A percentile compares a stretch with the other conserved stretches of the same genome.
These are phyloP conservation scores for Lathyrus aphaca DNA, from an alignment of 306 rosid species.

Conservation along the genomic window DNA sequence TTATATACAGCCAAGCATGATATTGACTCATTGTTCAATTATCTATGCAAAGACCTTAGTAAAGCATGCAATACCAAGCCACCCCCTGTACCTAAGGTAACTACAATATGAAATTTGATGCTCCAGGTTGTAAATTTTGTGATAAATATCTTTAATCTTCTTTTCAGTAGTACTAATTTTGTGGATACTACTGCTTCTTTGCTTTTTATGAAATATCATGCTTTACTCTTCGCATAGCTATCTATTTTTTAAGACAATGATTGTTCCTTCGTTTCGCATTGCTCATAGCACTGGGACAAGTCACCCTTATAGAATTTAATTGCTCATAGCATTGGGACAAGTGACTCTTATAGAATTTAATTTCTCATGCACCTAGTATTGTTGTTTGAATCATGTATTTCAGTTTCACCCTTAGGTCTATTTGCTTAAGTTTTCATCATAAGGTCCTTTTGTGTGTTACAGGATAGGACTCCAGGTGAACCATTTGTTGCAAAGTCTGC, in stretches of 20 bases:
- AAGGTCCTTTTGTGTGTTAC: slow-evolving; percentile 39
- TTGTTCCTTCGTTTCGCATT: slow-evolving; percentile 5
- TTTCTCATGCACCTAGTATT: slow-evolving; percentile 23
- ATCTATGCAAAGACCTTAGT: slow-evolving; percentile 77
- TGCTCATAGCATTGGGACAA: background rate
- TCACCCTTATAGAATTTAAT: slow-evolving; percentile 1
- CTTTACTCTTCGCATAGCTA: background rate
- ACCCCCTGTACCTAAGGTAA: slow-evolving; percentile 93
- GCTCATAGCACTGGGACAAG: background rate
- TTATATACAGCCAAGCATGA: slow-evolving; percentile 69
- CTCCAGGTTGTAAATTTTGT: slow-evolving; percentile 24
- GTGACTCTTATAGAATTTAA: background rate
- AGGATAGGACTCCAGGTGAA: slow-evolving; percentile 89
- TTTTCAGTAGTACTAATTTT: slow-evolving; percentile 13
- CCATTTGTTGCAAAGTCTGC: slow-evolving; percentile 77
- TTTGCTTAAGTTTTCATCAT: background rate
- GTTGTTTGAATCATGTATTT: slow-evolving; percentile 4
- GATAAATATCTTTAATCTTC: slow-evolving; percentile 8
- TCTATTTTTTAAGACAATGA: background rate
- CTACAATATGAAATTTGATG: slow-evolving; percentile 39
- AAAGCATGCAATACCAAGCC: slow-evolving; percentile 73
- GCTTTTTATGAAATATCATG: slow-evolving; percentile 9
- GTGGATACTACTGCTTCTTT: slow-evolving; percentile 19
- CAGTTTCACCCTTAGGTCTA: slow-evolving; percentile 22
- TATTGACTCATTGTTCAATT: slow-evolving; percentile 59